Conservation (phyloP, 441 rosid species). For the Eutrema salsugineum region DNA sequence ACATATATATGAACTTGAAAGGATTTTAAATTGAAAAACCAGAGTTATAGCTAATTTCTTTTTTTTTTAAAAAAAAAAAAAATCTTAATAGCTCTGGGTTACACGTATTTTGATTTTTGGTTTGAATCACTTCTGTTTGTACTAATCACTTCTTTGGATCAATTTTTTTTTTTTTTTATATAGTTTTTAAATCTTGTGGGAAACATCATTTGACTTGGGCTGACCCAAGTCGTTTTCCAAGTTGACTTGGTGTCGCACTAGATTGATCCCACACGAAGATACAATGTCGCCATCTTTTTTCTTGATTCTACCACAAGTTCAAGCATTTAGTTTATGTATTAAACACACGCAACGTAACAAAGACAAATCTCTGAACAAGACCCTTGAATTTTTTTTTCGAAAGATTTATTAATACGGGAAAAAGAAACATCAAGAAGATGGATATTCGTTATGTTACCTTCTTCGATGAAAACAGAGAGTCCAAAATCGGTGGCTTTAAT, state of each 20-base stretch:
- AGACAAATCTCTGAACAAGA: constrained; percentile 5
- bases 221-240: constrained; percentile 24
- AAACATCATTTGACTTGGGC: constrained; percentile 22
- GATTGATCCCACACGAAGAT: constrained; percentile 21
- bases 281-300: constrained; percentile 9
- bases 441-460: constrained; percentile 31
- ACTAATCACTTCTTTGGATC: background rate
- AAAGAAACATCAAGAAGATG: background rate
- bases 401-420: background rate
- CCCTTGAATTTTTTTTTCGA: background rate
- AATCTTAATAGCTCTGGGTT: background rate
- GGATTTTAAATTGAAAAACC: background rate
- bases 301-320: constrained; percentile 1
- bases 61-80: no score
- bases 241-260: constrained; percentile 21
- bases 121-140: constrained; percentile 1
- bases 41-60: background rate
- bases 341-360: constrained; percentile 1
- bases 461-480: constrained; percentile 63
- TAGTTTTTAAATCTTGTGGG: background rate
- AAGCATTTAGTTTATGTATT: constrained; percentile 7
- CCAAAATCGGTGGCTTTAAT: constrained; percentile 66
- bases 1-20: background rate
- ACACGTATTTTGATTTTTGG: background rate
- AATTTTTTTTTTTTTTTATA: background rate